A percentile compares a stretch with the other conserved stretches of the same genome.
phyloP scores from a whole-genome alignment of 2,329 filamentous ascomycete genomes.

The Cadophora gregata region DNA sequence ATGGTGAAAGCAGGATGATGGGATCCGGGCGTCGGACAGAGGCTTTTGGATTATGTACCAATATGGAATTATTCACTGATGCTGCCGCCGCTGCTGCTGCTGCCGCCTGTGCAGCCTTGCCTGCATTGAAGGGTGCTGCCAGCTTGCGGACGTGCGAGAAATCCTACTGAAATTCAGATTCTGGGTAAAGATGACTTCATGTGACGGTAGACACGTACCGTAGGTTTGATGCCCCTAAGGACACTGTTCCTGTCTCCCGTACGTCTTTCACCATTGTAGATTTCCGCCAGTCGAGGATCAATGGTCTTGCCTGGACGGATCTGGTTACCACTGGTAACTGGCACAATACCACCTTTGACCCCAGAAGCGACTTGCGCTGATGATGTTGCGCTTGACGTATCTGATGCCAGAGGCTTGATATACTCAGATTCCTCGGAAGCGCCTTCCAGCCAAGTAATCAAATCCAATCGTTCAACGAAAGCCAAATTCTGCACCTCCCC shows the following conservation, averaged over 20 bases:
- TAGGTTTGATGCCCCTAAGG: conserved; percentile 85
- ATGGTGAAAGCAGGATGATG: conserved; percentile 96
- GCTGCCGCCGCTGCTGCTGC: conserved; percentile 40
- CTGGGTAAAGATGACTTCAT: neutral
- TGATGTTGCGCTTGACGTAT: conserved; percentile 50
- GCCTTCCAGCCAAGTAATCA: conserved; percentile 92
- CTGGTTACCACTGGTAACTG: conserved; percentile 51
- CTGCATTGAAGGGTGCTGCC: conserved; percentile 76
- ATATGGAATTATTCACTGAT: conserved; percentile 51
- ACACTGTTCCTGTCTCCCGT: conserved; percentile 93
- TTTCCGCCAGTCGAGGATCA: conserved; percentile 83
- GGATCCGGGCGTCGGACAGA: conserved; percentile 68
- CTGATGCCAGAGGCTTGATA: conserved; percentile 81
- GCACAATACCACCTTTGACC: conserved; percentile 48
- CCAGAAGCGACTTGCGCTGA: conserved; percentile 55
- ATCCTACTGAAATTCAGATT: conserved; percentile 64
- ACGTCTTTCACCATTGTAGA: conserved; percentile 88
- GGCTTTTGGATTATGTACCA: conserved; percentile 60
- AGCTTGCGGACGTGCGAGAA: conserved; percentile 93
- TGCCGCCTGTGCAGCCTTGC: conserved; percentile 55
- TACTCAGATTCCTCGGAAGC: conserved; percentile 91
- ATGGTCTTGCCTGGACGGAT: conserved; percentile 68
- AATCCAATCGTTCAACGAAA: conserved; percentile 88
- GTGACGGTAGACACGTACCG: conserved; percentile 59
- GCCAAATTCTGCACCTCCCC: conserved; percentile 84